Evolutionary conservation across 805 yeast species (phyloP), one percentile per base, ranked within the genome.

Genomic region (Priceomyces haplophilus): DNA sequence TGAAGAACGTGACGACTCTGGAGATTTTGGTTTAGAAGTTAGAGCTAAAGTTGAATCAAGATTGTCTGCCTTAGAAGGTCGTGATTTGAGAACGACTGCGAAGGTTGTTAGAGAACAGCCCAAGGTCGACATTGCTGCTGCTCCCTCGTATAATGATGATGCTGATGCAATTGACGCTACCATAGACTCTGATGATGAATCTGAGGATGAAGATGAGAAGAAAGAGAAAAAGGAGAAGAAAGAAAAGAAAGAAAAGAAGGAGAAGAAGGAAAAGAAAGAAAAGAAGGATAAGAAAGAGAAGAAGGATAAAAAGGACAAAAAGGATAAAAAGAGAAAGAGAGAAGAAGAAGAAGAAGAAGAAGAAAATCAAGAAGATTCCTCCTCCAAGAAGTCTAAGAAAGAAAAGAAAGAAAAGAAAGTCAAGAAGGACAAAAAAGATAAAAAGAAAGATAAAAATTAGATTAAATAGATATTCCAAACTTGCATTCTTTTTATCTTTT

Each of bases 1-100:
- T 51, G 99, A 93, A 75, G 98, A 93, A 58, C 82, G 97, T 69
- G 95, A 88, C 56, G 98, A 93, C 61, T 80, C 88, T 49, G 97
- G 97, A 51, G 95, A 90, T 55, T 78, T 90, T 59, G 99, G 99
- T 61, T 75, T 88, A 55, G 85, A 83, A 54, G 91, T 86, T 54
- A 83, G 99, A 73, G 82, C 88, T 54, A 89, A 88, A 77, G 91
- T 93, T 57, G 99, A 93, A 73, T 78, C 88, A 46, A 85, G 99
- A 75, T 80, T 93, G 57, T 87, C 96, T 64, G 87, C 90, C 47
- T 76, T 93, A 54, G 99, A 93, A 73, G 99, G 99, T 54, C 88
- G 96, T 70, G 98, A 93, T 66, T 71, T 90, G 63, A 84, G 96
- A 75, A 84, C 96, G 33, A 83, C 95, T 37, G 80, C 95, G 43